Evolutionary conservation across 768 basidiomycete species (phyloP).

Genomic region (Suillus weaverae): DNA sequence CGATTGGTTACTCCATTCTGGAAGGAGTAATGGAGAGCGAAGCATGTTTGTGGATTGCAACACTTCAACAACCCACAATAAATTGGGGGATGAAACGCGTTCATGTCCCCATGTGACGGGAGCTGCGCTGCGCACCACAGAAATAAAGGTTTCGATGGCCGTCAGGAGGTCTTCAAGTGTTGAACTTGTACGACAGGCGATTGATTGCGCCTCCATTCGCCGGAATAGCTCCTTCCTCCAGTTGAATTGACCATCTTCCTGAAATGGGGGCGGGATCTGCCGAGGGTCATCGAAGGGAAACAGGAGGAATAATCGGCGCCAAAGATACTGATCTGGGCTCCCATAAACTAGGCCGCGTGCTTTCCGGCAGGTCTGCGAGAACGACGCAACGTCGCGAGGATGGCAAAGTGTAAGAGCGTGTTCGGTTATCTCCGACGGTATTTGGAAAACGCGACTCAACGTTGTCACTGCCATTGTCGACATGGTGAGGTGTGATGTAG

Average conservation of each 20-base stretch:
- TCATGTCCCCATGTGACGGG: conserved; percentile 26
- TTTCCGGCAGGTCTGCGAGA: conserved; percentile 53
- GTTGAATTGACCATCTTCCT: conserved; percentile 20
- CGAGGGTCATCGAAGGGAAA: conserved; percentile 69
- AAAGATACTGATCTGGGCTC: conserved; percentile 57
- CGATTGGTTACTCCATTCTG: conserved; percentile 28
- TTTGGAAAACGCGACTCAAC: conserved; percentile 27
- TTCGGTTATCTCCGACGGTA: conserved; percentile 63
- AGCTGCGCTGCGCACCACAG: conserved; percentile 38
- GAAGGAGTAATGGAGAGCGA: conserved; percentile 14
- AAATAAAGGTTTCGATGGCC: conserved; percentile 43
- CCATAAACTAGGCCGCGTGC: conserved; percentile 51
- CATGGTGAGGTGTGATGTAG: not conserved
- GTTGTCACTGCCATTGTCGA: conserved; percentile 7
- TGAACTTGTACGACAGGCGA: conserved; percentile 21
- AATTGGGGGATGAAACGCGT: conserved; percentile 37
- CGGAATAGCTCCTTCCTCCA: conserved; percentile 41
- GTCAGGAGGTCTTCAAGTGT: conserved; percentile 28
- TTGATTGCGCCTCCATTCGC: conserved; percentile 43
- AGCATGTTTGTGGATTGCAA: conserved; percentile 42
- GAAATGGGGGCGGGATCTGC: conserved; percentile 19
- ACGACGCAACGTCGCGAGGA: conserved; percentile 57
- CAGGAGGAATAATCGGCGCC: conserved; percentile 63
- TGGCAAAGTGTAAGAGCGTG: conserved; percentile 55
- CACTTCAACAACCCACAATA: conserved; percentile 47